phyloP scores from a whole-genome alignment of 164 flowering plant genomes.

The Stephania yunnanensis region DNA sequence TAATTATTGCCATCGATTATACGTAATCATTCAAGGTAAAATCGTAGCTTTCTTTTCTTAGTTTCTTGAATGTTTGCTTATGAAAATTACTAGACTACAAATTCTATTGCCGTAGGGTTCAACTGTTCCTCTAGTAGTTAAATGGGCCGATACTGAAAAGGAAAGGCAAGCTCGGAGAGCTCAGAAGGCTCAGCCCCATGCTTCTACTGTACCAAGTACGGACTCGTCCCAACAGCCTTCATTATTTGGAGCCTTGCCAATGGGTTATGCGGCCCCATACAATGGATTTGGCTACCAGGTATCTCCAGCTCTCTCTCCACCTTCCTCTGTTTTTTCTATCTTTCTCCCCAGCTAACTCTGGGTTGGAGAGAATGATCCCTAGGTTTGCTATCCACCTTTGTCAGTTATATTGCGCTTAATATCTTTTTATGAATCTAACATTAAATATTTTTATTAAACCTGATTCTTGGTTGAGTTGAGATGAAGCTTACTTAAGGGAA shows the following conservation, averaged over 20 bases:
- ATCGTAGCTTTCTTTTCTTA: neutral
- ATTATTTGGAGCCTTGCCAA: slow-evolving; percentile 77
- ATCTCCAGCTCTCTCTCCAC: slow-evolving; percentile 2
- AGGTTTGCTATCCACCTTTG: neutral
- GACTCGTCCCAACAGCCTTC: slow-evolving; percentile 72
- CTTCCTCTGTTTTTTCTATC: too few species aligned
- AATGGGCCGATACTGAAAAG: slow-evolving; percentile 99
- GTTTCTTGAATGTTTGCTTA: neutral
- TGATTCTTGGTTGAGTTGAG: neutral
- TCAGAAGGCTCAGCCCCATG: slow-evolving; percentile 77
- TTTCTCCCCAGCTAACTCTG: too few species aligned
- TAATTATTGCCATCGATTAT: neutral
- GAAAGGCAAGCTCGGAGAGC: slow-evolving; percentile 93
- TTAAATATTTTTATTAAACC: neutral
- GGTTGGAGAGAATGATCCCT: neutral
- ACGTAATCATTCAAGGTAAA: neutral
- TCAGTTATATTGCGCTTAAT: neutral
- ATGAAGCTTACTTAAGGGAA: neutral
- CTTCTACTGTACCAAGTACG: slow-evolving; percentile 38
- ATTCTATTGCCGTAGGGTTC: slow-evolving; percentile 57
- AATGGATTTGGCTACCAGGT: slow-evolving; percentile 97
- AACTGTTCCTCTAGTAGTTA: slow-evolving; percentile 91
- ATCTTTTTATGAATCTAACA: neutral
- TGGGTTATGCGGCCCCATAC: slow-evolving; percentile 76
- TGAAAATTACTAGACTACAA: neutral